These are phyloP conservation scores for Arbutus unedo DNA, from an alignment of 148 eudicot species.

Conservation along the genomic window DNA sequence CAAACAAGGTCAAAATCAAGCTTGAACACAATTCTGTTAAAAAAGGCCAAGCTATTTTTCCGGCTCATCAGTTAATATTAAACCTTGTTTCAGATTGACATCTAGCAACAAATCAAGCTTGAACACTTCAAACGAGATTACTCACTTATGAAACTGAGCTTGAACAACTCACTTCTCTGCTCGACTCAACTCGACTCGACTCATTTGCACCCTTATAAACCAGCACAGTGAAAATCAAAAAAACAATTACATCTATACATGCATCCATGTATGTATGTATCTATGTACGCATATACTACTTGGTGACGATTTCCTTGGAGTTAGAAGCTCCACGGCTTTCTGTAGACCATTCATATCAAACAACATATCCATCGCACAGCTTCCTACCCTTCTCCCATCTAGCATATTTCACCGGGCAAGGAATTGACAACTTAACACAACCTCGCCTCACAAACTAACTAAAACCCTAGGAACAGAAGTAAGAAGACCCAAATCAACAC, in stretches of 20 bases:
- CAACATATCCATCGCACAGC: neutral
- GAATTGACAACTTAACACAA: neutral
- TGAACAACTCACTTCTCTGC: neutral
- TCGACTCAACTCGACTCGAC: neutral
- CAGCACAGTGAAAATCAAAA: neutral
- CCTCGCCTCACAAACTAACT: neutral
- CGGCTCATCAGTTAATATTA: neutral
- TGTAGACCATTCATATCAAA: neutral
- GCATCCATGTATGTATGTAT: neutral
- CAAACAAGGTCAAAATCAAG: neutral
- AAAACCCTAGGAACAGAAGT: conserved; percentile 10
- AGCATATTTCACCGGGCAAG: neutral
- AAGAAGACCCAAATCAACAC: neutral
- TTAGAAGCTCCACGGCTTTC: neutral
- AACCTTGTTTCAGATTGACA: neutral
- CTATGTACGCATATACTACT: neutral
- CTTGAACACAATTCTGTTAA: neutral
- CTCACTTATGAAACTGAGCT: neutral
- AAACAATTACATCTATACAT: neutral
- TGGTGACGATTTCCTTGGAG: neutral
- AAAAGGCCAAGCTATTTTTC: neutral
- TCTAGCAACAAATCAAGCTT: neutral
- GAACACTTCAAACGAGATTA: neutral
- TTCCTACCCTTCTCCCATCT: neutral
- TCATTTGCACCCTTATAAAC: neutral